These are phyloP conservation scores for Crinitomyces ghanaensis DNA, from an alignment of 805 yeast genomes.

Conservation along the genomic window DNA sequence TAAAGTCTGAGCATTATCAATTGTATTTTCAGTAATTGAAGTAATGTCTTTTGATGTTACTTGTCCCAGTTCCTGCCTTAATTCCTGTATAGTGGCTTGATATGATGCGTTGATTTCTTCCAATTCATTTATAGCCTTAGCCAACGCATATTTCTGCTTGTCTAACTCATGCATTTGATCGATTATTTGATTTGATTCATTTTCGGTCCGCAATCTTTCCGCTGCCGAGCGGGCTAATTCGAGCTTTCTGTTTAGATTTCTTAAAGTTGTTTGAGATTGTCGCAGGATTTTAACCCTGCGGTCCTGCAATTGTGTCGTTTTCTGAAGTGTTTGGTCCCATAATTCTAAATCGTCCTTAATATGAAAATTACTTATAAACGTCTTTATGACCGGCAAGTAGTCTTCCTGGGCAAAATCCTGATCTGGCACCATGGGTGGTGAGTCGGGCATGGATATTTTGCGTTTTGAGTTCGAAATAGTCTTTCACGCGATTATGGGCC, in stretches of 20 bases:
- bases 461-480: too few species aligned
- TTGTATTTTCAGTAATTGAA: conserved; percentile 8
- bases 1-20: conserved; percentile 14
- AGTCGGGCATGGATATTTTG: too few species aligned
- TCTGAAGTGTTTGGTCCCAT: conserved; percentile 14
- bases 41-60: conserved; percentile 9
- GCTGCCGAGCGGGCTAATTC: conserved; percentile 15
- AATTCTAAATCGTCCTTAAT: conserved; percentile 17
- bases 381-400: conserved; percentile 4
- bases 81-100: conserved; percentile 12
- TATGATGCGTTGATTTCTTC: conserved; percentile 15
- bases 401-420: conserved; percentile 6
- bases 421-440: too few species aligned
- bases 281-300: conserved; percentile 9
- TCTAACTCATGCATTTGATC: conserved; percentile 18
- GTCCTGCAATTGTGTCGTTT: conserved; percentile 9
- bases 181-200: conserved; percentile 11
- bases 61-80: conserved; percentile 15
- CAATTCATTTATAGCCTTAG: conserved; percentile 20
- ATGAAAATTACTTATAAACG: conserved; percentile 15
- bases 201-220: too few species aligned
- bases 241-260: conserved; percentile 14
- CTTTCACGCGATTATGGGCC: too few species aligned
- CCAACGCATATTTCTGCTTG: conserved; percentile 19
- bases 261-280: conserved; percentile 11